A percentile compares a stretch with the other conserved stretches of the same genome.
Conservation (phyloP, 768 basidiomycete genomes). For the Lactarius sanguifluus region DNA sequence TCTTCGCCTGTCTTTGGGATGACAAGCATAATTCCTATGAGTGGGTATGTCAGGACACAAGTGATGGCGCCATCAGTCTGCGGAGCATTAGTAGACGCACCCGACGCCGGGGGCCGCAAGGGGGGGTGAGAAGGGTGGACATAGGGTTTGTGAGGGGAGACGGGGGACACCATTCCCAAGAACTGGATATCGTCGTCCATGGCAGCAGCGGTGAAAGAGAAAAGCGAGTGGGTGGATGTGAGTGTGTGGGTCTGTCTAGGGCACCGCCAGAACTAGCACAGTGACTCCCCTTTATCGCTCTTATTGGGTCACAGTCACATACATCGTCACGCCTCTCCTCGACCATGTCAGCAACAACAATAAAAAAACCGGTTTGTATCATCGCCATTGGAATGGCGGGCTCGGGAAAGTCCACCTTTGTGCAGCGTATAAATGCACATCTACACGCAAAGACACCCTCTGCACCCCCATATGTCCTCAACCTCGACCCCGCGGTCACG, state of each 20-base stretch:
- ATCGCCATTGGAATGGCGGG: constrained; percentile 97
- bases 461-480: constrained; percentile 90
- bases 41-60: constrained; percentile 11
- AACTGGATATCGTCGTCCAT: constrained; percentile 30
- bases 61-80: neutral
- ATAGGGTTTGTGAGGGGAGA: constrained; percentile 9
- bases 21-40: constrained; percentile 58
- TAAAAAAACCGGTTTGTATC: constrained; percentile 73
- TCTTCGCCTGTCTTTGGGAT: constrained; percentile 53
- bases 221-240: neutral
- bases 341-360: constrained; percentile 22
- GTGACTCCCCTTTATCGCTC: constrained; percentile 26
- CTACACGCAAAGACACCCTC: constrained; percentile 66
- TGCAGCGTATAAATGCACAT: constrained; percentile 92
- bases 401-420: constrained; percentile 96
- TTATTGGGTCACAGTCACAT: neutral
- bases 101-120: constrained; percentile 22
- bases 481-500: constrained; percentile 95
- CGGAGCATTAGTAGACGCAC: constrained; percentile 13
- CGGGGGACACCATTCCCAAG: constrained; percentile 12
- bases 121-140: constrained; percentile 7
- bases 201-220: neutral
- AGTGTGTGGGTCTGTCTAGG: neutral
- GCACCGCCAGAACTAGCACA: neutral
- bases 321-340: neutral